Base-by-base conservation (phyloP, 768 basidiomycete species). In the Boletus sp. region DNA sequence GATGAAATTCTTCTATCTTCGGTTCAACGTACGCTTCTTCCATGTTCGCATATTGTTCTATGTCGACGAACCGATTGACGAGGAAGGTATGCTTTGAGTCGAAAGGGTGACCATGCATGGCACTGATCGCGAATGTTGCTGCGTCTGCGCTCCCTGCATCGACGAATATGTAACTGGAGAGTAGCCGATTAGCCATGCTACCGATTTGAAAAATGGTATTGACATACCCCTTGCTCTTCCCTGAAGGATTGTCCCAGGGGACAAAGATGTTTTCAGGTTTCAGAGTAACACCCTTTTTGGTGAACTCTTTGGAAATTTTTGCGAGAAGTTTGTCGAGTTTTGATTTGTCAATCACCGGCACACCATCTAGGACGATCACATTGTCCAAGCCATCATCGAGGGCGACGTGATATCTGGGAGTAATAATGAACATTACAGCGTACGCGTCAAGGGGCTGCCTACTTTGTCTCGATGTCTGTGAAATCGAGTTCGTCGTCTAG, bases 141-240 rank as follows among this genome's bases (percentile, higher is more conserved):
- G 90, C 87, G 47, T 90, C 85, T 17, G 77, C 76, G 48, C 74
- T 84, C 48, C 80, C 82, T 64, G 88, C 83, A 59, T 94, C 91
- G 51, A 95, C 74, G 69, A 98, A 97, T 57, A 88, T 74, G 67
- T 83, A 94, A 14, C 93, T 96, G 59, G 3, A 54, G 14, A 35
- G 49, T 8, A 25, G 37, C 39, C 35, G 11, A 43, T 58, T 17
- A 58, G 38, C 17, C 25, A 47, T 13, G 30, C 7, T 46, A 21
- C 35, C 17, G 50, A 56, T 55, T 7, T 25, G 34, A 53, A 39
- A 33, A 30, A 47, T 25, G 53, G 29, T 32, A 23, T 32, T 15
- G 37, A 68, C 80, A 64, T 69, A 95, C 95, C 97, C 97, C 77
- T 94, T 94, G 78, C 90, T 93, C 73, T 93, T 91, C 29, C 84